These are phyloP conservation scores for Poa pratensis DNA, from an alignment of 176 grass and related monocot genomes.

Conservation along the genomic window DNA sequence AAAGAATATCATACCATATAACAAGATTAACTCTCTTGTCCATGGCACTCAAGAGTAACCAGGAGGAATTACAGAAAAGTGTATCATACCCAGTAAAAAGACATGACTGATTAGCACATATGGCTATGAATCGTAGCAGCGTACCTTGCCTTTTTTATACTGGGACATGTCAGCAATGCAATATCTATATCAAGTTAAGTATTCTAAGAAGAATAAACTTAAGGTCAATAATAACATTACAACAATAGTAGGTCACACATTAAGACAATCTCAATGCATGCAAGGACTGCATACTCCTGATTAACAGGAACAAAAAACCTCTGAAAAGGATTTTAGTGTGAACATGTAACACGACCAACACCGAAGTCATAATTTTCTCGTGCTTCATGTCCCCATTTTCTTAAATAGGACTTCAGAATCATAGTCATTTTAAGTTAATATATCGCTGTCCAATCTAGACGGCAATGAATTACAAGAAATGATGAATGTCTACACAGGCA, in stretches of 20 bases:
- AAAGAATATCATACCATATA: not conserved
- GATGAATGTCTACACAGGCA: not conserved
- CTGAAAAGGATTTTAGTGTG: not conserved
- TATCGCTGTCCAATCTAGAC: not conserved
- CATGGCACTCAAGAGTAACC: constrained; percentile 12
- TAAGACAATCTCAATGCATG: not conserved
- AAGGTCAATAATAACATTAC: not conserved
- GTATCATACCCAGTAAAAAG: constrained; percentile 2
- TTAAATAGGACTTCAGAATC: not conserved
- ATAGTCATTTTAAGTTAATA: not conserved
- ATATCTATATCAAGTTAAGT: constrained; percentile 80
- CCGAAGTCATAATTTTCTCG: not conserved
- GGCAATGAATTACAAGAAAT: not conserved
- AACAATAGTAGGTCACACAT: not conserved
- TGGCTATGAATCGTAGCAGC: not conserved
- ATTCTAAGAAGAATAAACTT: constrained; percentile 24
- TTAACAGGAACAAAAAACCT: not conserved
- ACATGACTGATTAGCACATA: constrained; percentile 1
- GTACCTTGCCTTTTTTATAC: constrained; percentile 88
- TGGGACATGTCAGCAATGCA: constrained; percentile 95
- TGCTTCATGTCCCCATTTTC: not conserved
- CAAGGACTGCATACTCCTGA: not conserved
- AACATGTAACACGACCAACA: not conserved
- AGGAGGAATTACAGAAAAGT: constrained; percentile 15
- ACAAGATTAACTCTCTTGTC: not conserved